Percentiles rank a stretch among this genome's conserved stretches.
Evolutionary conservation across 148 eudicot species (phyloP).

Genomic region (Silene latifolia): DNA sequence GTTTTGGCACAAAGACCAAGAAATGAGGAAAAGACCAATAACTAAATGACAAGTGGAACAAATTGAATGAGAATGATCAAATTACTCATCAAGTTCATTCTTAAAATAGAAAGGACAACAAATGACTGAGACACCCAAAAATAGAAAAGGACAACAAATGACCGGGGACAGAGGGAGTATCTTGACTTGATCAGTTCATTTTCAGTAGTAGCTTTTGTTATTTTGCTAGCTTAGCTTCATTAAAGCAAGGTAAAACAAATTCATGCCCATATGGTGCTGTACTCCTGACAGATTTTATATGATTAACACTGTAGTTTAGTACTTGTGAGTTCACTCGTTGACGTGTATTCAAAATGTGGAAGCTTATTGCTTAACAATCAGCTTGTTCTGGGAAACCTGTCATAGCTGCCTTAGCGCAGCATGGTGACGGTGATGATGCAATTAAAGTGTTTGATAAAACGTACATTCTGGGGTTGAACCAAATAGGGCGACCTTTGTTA

Average conservation of each 20-base stretch:
- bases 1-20: too few relatives aligned
- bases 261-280: constrained; percentile 50
- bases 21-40: too few relatives aligned
- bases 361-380: constrained; percentile 39
- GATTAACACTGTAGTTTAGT: too few relatives aligned
- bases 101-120: too few relatives aligned
- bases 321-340: constrained; percentile 59
- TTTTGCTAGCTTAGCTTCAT: constrained; percentile 48
- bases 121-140: too few relatives aligned
- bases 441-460: constrained; percentile 42
- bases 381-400: constrained; percentile 64
- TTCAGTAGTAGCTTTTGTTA: constrained; percentile 56
- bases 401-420: constrained; percentile 69
- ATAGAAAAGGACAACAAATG: too few relatives aligned
- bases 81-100: too few relatives aligned
- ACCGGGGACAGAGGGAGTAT: too few relatives aligned
- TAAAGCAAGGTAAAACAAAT: constrained; percentile 61
- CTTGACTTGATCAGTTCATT: constrained; percentile 65
- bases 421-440: constrained; percentile 55
- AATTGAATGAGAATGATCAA: too few relatives aligned
- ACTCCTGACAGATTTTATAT: too few relatives aligned
- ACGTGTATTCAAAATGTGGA: constrained; percentile 78
- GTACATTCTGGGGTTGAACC: constrained; percentile 40
- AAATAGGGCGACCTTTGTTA: constrained; percentile 53
- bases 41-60: too few relatives aligned